Evolutionary conservation across 1,284 basidiomycete species (phyloP).

Genomic region (Sanghuangporus sanghuang): DNA sequence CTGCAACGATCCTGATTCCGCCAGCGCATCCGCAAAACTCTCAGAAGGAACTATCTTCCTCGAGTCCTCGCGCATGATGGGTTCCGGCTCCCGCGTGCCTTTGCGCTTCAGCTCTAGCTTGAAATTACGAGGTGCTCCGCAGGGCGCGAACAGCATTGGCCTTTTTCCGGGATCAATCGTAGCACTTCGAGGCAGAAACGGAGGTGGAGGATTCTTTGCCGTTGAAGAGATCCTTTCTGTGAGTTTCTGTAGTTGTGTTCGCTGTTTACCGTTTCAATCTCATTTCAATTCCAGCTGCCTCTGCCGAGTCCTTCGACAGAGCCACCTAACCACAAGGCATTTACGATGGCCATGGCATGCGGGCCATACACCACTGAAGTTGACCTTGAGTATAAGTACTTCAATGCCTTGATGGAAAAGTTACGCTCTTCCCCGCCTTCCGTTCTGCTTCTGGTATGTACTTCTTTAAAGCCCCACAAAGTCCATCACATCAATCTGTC

Average conservation of each 20-base stretch:
- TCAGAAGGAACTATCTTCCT: conserved; percentile 70
- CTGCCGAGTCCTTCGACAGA: conserved; percentile 36
- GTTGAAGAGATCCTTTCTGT: conserved; percentile 83
- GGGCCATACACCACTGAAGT: conserved; percentile 81
- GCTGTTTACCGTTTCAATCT: conserved; percentile 23
- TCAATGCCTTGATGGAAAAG: conserved; percentile 54
- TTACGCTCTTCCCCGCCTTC: conserved; percentile 63
- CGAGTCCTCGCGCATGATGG: conserved; percentile 78
- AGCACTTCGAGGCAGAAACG: conserved; percentile 87
- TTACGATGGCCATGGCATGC: conserved; percentile 66
- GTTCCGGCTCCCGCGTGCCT: conserved; percentile 65
- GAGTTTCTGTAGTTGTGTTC: conserved; percentile 28
- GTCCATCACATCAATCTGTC: neutral
- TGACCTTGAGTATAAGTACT: conserved; percentile 73
- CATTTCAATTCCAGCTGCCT: conserved; percentile 35
- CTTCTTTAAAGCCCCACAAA: neutral
- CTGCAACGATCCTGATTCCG: conserved; percentile 60
- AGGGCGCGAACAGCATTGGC: conserved; percentile 63
- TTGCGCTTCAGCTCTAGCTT: conserved; percentile 66
- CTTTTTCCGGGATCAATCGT: conserved; percentile 90
- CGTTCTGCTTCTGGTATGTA: conserved; percentile 72
- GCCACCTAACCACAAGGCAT: conserved; percentile 26
- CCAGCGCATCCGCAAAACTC: conserved; percentile 53
- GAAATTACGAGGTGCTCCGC: conserved; percentile 60
- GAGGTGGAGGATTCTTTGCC: conserved; percentile 82